Percentiles rank a stretch among this genome's conserved stretches.
These are phyloP conservation scores for Aspergillus haitiensis DNA, from an alignment of 495 filamentous ascomycete species.

Conservation along the genomic window DNA sequence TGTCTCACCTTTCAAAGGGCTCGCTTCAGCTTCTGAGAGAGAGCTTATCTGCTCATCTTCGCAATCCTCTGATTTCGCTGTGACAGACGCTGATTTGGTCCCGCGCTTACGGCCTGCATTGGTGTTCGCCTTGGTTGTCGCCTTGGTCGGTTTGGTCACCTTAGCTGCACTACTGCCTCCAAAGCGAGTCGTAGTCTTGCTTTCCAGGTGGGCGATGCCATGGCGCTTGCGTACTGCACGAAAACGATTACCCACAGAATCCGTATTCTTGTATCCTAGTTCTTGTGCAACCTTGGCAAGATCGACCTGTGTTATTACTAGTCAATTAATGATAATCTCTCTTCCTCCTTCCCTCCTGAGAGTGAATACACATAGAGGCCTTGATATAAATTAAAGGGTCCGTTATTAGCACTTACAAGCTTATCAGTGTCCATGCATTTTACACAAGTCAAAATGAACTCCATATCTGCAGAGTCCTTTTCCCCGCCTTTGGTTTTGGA, in stretches of 20 bases:
- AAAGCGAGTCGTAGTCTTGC: slow-evolving; percentile 6
- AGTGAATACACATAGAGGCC: not conserved
- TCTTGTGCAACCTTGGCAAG: slow-evolving; percentile 25
- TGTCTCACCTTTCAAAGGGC: not conserved
- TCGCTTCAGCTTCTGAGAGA: not conserved
- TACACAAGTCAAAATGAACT: slow-evolving; percentile 24
- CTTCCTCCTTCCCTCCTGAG: not conserved
- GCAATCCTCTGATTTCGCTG: not conserved
- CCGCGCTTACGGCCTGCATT: not conserved
- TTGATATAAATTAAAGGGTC: not conserved
- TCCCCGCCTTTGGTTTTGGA: slow-evolving; percentile 4
- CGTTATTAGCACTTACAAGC: slow-evolving; percentile 7
- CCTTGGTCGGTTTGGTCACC: not conserved
- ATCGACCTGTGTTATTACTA: slow-evolving; percentile 28
- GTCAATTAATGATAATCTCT: not conserved
- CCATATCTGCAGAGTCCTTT: slow-evolving; percentile 11
- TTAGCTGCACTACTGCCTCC: not conserved
- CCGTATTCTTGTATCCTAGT: slow-evolving; percentile 33
- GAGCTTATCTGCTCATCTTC: too few species aligned
- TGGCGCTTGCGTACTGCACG: slow-evolving; percentile 31
- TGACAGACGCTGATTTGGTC: too few species aligned
- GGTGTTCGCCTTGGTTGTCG: not conserved
- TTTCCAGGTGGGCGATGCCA: slow-evolving; percentile 24
- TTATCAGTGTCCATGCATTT: slow-evolving; percentile 19
- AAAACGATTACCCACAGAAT: slow-evolving; percentile 36